Evolutionary conservation across 2,329 filamentous ascomycete species (phyloP), one percentile per base, ranked within the genome.

Genomic region (Epichloe hybrida): DNA sequence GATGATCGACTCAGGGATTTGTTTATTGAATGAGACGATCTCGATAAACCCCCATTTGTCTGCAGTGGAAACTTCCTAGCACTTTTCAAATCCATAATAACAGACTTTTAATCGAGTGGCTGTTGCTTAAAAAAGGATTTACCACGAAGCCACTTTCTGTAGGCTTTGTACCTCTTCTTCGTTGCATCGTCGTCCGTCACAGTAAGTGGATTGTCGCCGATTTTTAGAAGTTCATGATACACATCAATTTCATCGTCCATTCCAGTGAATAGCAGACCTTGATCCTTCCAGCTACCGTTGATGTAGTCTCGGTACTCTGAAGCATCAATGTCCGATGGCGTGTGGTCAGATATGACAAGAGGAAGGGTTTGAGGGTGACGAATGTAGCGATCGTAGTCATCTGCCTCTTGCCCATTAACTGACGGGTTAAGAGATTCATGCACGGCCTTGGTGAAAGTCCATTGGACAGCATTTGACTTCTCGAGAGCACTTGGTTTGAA

Each of bases 51-150:
- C 20, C 3, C 7, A n/a, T n/a, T 38, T 38, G 12, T 38, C 15
- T 27, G 37, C 8, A 5, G 3, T 7, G 15, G 13, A 34, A 45
- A 15, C 11, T 31, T 9, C 9, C 11, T 31, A 42, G 13, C 12
- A 34, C 34, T 34, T 21, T 6, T n/a, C 5, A 15, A 20, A 12
- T 9, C 13, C 8, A 47, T 50, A 1, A 27, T 13, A 2, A 27
- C 42, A 37, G 17, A 3, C 27, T 53, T 58, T 69, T 69, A 79
- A 55, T 79, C 77, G 49, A 79, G 73, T 44, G 83, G 80, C 66
- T 84, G 81, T 73, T 96, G 90, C 69, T 97, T 97, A 66, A 97
- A 97, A 61, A 61, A 97, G 76, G 88, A 95, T 72, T 96, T 97
- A 17, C 91, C 91, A 55, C 83, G 79, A 62, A 98, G 73, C 91